Percentiles rank a stretch among this genome's conserved stretches.
These are phyloP conservation scores for Aspergillus nanangensis DNA, from an alignment of 495 filamentous ascomycete species.

Conservation along the genomic window DNA sequence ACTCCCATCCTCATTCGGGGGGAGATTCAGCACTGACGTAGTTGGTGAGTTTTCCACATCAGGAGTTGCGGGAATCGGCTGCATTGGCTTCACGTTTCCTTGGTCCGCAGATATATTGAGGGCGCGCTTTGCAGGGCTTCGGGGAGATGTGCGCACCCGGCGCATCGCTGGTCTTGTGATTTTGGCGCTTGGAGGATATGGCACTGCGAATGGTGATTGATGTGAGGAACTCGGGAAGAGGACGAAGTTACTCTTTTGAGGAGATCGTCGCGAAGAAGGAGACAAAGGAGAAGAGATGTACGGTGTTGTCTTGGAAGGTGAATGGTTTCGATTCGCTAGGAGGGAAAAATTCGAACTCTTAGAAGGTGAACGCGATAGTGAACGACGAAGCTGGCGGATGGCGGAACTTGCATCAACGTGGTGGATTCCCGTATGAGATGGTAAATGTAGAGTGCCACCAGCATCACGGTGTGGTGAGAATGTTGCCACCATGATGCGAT, in stretches of 20 bases:
- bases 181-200: constrained; percentile 49
- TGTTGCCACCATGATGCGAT: constrained; percentile 44
- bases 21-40: constrained; percentile 33
- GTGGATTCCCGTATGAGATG: constrained; percentile 76
- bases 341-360: constrained; percentile 66
- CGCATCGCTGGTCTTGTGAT: constrained; percentile 44
- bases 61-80: constrained; percentile 26
- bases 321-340: constrained; percentile 50
- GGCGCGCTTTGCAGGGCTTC: constrained; percentile 71
- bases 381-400: constrained; percentile 74
- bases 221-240: constrained; percentile 43
- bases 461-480: constrained; percentile 56
- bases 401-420: constrained; percentile 73
- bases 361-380: constrained; percentile 81
- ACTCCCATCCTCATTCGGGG: constrained; percentile 29
- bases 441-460: constrained; percentile 74
- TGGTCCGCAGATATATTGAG: constrained; percentile 65
- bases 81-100: constrained; percentile 58
- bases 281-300: constrained; percentile 50
- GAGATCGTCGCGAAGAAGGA: constrained; percentile 41
- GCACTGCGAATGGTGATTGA: constrained; percentile 47
- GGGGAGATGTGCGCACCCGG: constrained; percentile 59
- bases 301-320: constrained; percentile 42
- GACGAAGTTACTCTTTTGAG: constrained; percentile 38
- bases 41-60: constrained; percentile 55